phyloP scores from a whole-genome alignment of 78 protist genomes.

The Cyanophora paradoxa region DNA sequence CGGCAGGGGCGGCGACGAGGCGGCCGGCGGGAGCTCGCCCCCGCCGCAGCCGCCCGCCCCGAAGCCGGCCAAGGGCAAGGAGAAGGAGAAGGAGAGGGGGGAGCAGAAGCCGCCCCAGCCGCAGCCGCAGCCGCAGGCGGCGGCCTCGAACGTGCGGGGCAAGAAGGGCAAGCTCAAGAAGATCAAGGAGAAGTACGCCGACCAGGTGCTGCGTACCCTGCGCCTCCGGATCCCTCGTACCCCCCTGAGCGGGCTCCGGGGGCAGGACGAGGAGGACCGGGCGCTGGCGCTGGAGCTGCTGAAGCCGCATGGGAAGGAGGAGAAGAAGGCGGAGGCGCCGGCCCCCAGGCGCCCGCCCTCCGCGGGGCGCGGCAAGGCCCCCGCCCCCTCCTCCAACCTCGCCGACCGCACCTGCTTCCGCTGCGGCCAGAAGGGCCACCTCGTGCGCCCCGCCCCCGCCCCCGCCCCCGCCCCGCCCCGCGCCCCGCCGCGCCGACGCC shows the following conservation, averaged over 20 bases:
- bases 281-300: slow-evolving; percentile 26
- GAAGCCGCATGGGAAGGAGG: slow-evolving; percentile 4
- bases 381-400: too few species aligned
- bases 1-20: too few species aligned
- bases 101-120: neutral
- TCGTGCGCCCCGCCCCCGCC: too few species aligned
- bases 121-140: slow-evolving; percentile 10
- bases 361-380: too few species aligned
- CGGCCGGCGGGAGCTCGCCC: too few species aligned
- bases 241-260: neutral
- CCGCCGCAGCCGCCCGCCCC: too few species aligned
- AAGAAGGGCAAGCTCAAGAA: slow-evolving; percentile 71
- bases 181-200: slow-evolving; percentile 69
- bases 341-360: too few species aligned
- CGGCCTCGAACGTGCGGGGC: slow-evolving; percentile 28
- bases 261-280: slow-evolving; percentile 84
- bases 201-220: slow-evolving; percentile 37
- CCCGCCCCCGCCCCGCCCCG: too few species aligned
- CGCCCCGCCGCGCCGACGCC: too few species aligned
- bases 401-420: too few species aligned
- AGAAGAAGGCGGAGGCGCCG: neutral
- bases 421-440: too few species aligned
- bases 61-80: neutral
- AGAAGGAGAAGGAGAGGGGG: slow-evolving; percentile 2
- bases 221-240: neutral